Percentiles rank a stretch among this genome's conserved stretches.
These are phyloP conservation scores for Phytophthora pinifolia DNA, from an alignment of 352 stramenopile species.

Conservation along the genomic window DNA sequence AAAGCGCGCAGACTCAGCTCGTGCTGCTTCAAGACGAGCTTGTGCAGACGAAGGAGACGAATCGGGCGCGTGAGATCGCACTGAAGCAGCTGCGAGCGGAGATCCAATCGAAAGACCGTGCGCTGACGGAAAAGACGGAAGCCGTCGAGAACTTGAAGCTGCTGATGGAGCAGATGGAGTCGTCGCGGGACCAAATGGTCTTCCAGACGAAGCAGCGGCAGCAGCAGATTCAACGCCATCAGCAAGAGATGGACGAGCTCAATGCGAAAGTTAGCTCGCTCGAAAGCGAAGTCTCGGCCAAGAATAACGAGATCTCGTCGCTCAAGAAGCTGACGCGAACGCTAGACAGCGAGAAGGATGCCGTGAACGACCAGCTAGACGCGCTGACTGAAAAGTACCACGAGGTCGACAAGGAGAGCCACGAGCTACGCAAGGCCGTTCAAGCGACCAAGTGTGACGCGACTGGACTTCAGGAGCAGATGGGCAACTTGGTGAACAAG, in stretches of 20 bases:
- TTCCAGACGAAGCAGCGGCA: slow-evolving; percentile 80
- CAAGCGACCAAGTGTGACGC: slow-evolving; percentile 35
- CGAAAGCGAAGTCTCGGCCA: slow-evolving; percentile 43
- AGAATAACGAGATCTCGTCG: slow-evolving; percentile 51
- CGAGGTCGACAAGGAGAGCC: slow-evolving; percentile 52
- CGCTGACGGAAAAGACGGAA: slow-evolving; percentile 66
- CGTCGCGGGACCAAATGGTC: slow-evolving; percentile 73
- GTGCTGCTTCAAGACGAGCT: slow-evolving; percentile 62
- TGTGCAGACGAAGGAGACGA: slow-evolving; percentile 52
- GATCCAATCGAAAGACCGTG: slow-evolving; percentile 51
- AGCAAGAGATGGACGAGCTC: slow-evolving; percentile 56
- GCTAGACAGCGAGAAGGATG: slow-evolving; percentile 75
- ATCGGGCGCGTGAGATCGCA: slow-evolving; percentile 50
- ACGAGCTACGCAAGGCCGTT: slow-evolving; percentile 39
- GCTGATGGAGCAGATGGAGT: slow-evolving; percentile 82
- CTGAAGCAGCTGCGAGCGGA: slow-evolving; percentile 64
- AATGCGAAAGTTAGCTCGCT: slow-evolving; percentile 46
- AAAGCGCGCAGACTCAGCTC: slow-evolving; percentile 57
- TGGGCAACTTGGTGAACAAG: slow-evolving; percentile 57
- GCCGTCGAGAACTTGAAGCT: slow-evolving; percentile 69
- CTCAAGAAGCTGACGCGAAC: slow-evolving; percentile 71
- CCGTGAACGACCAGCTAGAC: slow-evolving; percentile 69
- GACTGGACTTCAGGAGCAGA: slow-evolving; percentile 55
- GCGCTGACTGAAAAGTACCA: slow-evolving; percentile 70
- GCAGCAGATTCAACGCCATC: slow-evolving; percentile 57